Percentiles rank a stretch among this genome's conserved stretches.
Conservation (phyloP, 192 early-diverging fungal genomes). For the Coemansia sp. region DNA sequence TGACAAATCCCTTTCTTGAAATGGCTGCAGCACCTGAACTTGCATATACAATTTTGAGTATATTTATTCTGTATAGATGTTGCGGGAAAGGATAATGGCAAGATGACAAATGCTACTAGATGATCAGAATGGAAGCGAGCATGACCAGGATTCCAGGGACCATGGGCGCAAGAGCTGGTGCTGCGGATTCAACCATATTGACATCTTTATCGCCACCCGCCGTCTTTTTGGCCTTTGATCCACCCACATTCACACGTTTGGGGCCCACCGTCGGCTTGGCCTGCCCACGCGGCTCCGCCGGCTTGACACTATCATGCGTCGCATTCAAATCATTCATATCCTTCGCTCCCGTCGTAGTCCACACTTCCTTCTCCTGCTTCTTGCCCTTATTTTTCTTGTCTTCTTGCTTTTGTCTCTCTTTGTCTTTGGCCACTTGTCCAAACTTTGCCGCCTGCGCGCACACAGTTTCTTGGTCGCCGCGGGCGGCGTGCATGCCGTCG, state of each 20-base stretch:
- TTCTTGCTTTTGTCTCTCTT: constrained; percentile 33
- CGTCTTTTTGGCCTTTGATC: not conserved
- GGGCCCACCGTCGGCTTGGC: not conserved
- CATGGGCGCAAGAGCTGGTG: not conserved
- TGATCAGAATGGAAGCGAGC: not conserved
- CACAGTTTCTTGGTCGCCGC: constrained; percentile 32
- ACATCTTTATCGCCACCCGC: not conserved
- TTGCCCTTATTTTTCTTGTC: constrained; percentile 39
- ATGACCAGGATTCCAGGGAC: not conserved
- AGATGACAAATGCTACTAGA: not conserved
- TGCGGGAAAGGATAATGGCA: not conserved
- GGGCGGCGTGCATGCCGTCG: constrained; percentile 45
- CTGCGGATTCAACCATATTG: constrained; percentile 3
- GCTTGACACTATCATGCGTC: constrained; percentile 6
- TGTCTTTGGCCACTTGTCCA: constrained; percentile 49
- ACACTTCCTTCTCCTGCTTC: constrained; percentile 14
- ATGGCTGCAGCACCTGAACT: not conserved
- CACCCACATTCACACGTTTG: not conserved
- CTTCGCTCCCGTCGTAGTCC: constrained; percentile 10
- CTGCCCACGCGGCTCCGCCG: not conserved
- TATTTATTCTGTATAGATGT: too few relatives aligned
- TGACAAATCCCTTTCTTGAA: not conserved
- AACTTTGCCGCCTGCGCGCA: constrained; percentile 53
- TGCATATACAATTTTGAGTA: too few relatives aligned
- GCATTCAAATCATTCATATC: constrained; percentile 47